Evolutionary conservation across 2,329 filamentous ascomycete species (phyloP), one percentile per base, ranked within the genome.

Genomic region (Talaromyces sp.): DNA sequence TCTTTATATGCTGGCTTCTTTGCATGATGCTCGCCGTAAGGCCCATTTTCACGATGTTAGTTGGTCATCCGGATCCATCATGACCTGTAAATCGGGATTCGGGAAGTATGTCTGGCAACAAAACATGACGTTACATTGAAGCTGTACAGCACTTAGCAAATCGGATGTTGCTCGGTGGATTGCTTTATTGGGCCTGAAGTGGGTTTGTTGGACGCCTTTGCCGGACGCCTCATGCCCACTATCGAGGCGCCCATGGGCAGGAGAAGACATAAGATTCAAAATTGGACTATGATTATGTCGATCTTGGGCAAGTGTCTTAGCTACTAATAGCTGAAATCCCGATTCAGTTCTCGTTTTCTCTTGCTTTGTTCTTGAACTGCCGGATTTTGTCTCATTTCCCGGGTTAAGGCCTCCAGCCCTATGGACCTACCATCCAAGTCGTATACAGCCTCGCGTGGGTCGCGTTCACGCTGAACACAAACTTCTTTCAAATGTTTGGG

Each of bases 191-290:
- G 42, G 9, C 9, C n/a, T n/a, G 17, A 17, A 10, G 17, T 20
- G 19, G 41, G 29, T 36, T n/a, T 3, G 40, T 11, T 41, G 46
- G 41, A 49, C 45, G 51, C 51, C 51, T 49, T 52, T 29, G 13
- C 33, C 33, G 37, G 50, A 20, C 42, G 42, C 43, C 45, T 47
- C 37, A 30, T 16, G 8, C n/a, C 16, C 6, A 16, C 16, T 37
- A 6, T 3, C 14, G 29, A 14, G 16, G 41, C 24, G 7, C 27
- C 13, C 29, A 32, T 13, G 29, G 14, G 16, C 17, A 7, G 13
- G 20, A 33, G 11, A 13, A 11, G 11, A 22, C 16, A 20, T n/a
- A 10, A 16, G 14, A n/a, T n/a, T 13, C 16, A 29, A n/a, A 16
- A 10, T 29, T 30, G 17, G 16, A n/a, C 19, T 2, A 30, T 29